Percentiles rank a stretch among this genome's conserved stretches.
Conservation (phyloP, 306 rosid species). For the Acmispon strigosus region DNA sequence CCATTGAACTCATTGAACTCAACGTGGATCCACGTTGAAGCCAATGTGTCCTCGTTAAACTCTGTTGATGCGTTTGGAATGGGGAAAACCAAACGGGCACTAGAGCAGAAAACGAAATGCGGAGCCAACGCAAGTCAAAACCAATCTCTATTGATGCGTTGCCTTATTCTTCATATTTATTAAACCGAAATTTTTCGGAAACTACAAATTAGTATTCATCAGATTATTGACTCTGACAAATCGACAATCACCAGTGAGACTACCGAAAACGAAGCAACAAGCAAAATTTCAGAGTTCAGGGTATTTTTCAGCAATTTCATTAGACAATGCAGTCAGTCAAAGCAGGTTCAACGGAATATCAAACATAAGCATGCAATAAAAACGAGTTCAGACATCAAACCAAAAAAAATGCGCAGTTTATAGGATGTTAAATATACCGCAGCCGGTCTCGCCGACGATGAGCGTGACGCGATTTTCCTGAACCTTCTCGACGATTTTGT, state of each 20-base stretch:
- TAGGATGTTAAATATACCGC: conserved; percentile 37
- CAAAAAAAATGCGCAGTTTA: not conserved
- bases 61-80: no score
- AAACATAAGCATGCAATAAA: not conserved
- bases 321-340: not conserved
- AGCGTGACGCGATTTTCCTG: conserved; percentile 81
- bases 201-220: not conserved
- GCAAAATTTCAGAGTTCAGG: not conserved
- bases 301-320: not conserved
- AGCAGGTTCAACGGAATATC: conserved; percentile 11
- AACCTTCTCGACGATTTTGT: conserved; percentile 69
- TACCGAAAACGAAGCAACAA: not conserved
- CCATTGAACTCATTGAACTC: no score
- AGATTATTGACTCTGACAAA: not conserved
- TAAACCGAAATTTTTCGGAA: not conserved
- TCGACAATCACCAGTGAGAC: not conserved
- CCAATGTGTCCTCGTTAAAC: no score
- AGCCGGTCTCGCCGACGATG: conserved; percentile 84
- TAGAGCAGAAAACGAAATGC: not conserved
- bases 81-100: no score
- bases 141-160: no score
- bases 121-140: no score
- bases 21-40: no score
- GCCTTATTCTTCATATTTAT: not conserved
- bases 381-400: not conserved